Conservation (phyloP, 495 filamentous ascomycete species). For the Aspergillus affinis region DNA sequence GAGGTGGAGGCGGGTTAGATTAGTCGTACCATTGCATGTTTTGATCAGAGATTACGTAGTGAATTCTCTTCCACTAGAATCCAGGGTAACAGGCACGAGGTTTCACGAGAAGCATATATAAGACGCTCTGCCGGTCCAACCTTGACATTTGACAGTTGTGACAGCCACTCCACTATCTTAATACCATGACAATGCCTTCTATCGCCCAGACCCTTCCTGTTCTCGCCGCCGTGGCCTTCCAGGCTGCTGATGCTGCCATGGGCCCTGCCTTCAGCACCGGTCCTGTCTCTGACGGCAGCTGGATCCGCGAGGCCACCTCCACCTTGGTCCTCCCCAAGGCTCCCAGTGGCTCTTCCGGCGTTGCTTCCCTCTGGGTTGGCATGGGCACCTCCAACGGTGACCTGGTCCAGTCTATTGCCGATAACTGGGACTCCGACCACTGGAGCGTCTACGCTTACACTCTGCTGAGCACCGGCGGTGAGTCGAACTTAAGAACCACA, state of each 20-base stretch:
- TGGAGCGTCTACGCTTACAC: slow-evolving; percentile 34
- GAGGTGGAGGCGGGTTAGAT: background rate
- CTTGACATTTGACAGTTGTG: background rate
- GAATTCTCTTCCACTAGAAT: background rate
- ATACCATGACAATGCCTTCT: slow-evolving; percentile 18
- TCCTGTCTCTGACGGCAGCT: slow-evolving; percentile 32
- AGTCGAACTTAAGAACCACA: slow-evolving; percentile 10
- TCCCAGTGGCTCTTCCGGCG: slow-evolving; percentile 25
- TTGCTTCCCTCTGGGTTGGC: slow-evolving; percentile 36
- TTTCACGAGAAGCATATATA: background rate
- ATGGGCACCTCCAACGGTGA: slow-evolving; percentile 41
- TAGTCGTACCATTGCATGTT: background rate
- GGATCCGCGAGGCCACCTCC: slow-evolving; percentile 36
- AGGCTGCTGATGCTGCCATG: slow-evolving; percentile 23
- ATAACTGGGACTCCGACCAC: slow-evolving; percentile 25
- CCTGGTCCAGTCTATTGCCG: slow-evolving; percentile 37
- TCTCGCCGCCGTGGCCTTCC: slow-evolving; percentile 16
- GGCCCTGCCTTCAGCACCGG: slow-evolving; percentile 39
- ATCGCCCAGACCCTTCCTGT: slow-evolving; percentile 10
- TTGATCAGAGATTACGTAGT: background rate
- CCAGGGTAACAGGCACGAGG: background rate
- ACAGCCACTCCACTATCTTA: background rate
- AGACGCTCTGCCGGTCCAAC: background rate
- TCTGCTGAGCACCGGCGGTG: slow-evolving; percentile 27
- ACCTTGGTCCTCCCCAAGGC: slow-evolving; percentile 35